A percentile compares a stretch with the other conserved stretches of the same genome.
Conservation (phyloP, 2,329 filamentous ascomycete genomes). For the Malbranchea cinnamomea region DNA sequence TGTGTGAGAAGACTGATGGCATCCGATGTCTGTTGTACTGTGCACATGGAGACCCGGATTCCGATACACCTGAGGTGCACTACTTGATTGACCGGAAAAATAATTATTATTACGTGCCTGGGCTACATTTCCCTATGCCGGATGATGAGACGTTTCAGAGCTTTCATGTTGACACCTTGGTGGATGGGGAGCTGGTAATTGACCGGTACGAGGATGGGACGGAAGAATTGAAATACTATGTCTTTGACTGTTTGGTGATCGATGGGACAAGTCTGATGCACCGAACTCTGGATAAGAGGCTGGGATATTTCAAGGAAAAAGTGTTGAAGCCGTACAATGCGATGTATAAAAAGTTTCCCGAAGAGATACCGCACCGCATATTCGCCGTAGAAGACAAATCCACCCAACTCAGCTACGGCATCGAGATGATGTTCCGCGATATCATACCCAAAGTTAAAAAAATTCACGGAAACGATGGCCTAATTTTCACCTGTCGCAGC, state of each 20-base stretch:
- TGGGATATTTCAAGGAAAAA: conserved; percentile 70
- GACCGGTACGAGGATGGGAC: conserved; percentile 57
- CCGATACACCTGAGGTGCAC: conserved; percentile 53
- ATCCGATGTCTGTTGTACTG: conserved; percentile 92
- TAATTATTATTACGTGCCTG: conserved; percentile 77
- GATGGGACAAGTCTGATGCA: conserved; percentile 63
- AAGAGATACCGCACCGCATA: conserved; percentile 54
- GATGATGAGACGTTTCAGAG: conserved; percentile 41
- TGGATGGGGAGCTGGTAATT: conserved; percentile 87
- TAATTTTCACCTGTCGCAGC: conserved; percentile 92
- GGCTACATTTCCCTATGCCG: conserved; percentile 67
- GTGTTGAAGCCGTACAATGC: conserved; percentile 66
- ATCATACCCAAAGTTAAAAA: conserved; percentile 62
- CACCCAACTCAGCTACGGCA: conserved; percentile 77
- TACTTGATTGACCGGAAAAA: conserved; percentile 97
- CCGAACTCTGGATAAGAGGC: conserved; percentile 70
- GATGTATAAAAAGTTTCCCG: conserved; percentile 57
- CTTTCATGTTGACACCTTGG: conserved; percentile 67
- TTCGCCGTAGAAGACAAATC: conserved; percentile 79
- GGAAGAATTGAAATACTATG: conserved; percentile 64
- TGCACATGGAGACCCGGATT: conserved; percentile 38
- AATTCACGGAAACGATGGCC: conserved; percentile 79
- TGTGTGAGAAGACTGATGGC: conserved; percentile 96
- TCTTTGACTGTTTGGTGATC: conserved; percentile 73
- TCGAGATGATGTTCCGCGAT: conserved; percentile 82